phyloP scores from a whole-genome alignment of 129 eudicot species.

The Kitagawia praeruptora region DNA sequence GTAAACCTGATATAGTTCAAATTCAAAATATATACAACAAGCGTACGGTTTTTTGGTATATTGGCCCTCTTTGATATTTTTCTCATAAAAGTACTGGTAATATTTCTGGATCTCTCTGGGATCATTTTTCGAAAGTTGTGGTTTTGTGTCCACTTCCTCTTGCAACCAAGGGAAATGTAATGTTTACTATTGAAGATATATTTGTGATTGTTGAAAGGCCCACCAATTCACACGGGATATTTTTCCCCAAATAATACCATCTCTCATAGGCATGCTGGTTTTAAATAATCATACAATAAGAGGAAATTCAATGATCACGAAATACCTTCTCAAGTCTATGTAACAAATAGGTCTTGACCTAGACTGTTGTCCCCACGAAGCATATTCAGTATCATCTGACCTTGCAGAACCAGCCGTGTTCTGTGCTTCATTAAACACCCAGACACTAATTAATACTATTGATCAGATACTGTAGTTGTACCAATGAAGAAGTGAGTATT shows the following conservation, averaged over 20 bases:
- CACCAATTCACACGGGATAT: not conserved
- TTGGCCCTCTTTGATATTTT: constrained; percentile 76
- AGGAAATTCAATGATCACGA: constrained; percentile 1
- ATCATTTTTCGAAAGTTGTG: constrained; percentile 50
- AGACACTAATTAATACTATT: not conserved
- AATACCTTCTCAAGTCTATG: constrained; percentile 70
- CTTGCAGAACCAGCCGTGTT: constrained; percentile 29
- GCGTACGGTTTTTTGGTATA: constrained; percentile 85
- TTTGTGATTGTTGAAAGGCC: not conserved
- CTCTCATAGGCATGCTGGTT: not conserved
- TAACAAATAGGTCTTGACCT: constrained; percentile 79
- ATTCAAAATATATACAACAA: constrained; percentile 12
- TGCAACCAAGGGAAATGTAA: constrained; percentile 26
- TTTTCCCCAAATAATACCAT: not conserved
- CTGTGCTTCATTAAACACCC: constrained; percentile 17
- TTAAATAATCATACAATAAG: not conserved
- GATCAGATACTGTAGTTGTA: not conserved
- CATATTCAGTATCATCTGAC: constrained; percentile 28
- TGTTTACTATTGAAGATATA: not conserved
- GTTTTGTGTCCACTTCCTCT: constrained; percentile 66
- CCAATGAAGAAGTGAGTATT: not conserved
- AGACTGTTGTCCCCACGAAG: constrained; percentile 34
- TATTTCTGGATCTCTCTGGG: constrained; percentile 78
- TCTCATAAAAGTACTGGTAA: constrained; percentile 64
- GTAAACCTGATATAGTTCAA: not conserved